Evolutionary conservation across 1,284 basidiomycete species (phyloP).

Genomic region (Xerocomus nothofagi): DNA sequence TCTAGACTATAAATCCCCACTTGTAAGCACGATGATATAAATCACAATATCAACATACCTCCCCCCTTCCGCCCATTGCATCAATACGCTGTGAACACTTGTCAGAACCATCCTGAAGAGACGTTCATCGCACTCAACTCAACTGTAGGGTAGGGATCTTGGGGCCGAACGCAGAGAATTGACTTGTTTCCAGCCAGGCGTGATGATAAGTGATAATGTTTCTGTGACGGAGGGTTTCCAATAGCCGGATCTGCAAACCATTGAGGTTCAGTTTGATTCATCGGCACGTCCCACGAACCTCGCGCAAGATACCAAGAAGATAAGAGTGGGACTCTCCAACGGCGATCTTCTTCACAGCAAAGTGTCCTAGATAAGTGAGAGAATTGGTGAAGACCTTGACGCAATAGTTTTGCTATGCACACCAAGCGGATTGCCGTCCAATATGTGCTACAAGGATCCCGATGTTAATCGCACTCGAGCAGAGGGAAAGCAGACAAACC

Average conservation of each 20-base stretch:
- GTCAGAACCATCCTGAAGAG: constrained; percentile 6
- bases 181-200: constrained; percentile 85
- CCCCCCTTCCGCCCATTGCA: constrained; percentile 93
- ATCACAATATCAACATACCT: constrained; percentile 39
- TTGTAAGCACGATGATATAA: constrained; percentile 1
- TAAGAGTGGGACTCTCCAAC: constrained; percentile 87
- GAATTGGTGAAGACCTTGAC: constrained; percentile 6
- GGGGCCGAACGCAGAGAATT: constrained; percentile 85
- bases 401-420: constrained; percentile 2
- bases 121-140: constrained; percentile 19
- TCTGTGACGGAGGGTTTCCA: constrained; percentile 86
- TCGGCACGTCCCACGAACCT: constrained; percentile 45
- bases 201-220: constrained; percentile 96
- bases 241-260: constrained; percentile 61
- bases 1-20: constrained; percentile 55
- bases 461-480: constrained; percentile 3
- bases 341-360: constrained; percentile 95
- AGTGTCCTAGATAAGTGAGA: constrained; percentile 53
- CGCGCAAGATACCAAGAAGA: constrained; percentile 76
- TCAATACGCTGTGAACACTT: constrained; percentile 62
- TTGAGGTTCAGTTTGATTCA: not conserved
- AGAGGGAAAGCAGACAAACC: constrained; percentile 41
- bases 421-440: constrained; percentile 79
- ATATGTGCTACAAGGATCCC: constrained; percentile 56
- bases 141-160: constrained; percentile 81